Evolutionary conservation across 495 filamentous ascomycete species (phyloP).

Genomic region (Neurospora sp.): DNA sequence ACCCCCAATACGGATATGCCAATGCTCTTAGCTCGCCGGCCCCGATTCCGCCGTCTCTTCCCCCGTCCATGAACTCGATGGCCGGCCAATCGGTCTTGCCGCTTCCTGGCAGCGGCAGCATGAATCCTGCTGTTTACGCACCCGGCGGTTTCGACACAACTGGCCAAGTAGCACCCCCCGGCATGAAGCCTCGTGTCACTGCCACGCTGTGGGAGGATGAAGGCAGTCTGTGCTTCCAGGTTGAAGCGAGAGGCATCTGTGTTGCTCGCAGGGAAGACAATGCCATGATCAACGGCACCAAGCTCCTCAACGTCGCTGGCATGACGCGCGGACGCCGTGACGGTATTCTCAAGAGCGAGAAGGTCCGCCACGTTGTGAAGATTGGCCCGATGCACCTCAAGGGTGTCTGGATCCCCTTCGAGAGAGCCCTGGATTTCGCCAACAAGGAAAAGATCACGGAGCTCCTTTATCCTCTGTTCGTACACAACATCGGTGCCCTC

Average conservation of each 20-base stretch:
- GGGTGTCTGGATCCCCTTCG: conserved; percentile 98
- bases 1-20: conserved; percentile 59
- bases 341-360: conserved; percentile 96
- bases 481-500: conserved; percentile 91
- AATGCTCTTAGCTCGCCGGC: conserved; percentile 69
- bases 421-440: conserved; percentile 90
- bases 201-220: conserved; percentile 98
- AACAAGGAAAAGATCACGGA: conserved; percentile 99
- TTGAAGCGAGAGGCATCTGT: conserved; percentile 92
- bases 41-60: conserved; percentile 51
- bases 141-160: conserved; percentile 68
- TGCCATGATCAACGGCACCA: conserved; percentile 98
- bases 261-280: conserved; percentile 95
- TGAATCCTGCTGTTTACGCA: conserved; percentile 37
- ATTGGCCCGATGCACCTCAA: conserved; percentile 99
- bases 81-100: conserved; percentile 52
- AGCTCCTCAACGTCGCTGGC: conserved; percentile 90
- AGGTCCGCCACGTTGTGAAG: conserved; percentile 92
- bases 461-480: conserved; percentile 87
- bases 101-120: conserved; percentile 49
- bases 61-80: conserved; percentile 44
- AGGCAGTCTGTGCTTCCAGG: conserved; percentile 94
- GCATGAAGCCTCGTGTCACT: conserved; percentile 95
- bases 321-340: conserved; percentile 96
- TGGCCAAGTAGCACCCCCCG: conserved; percentile 89